Evolutionary conservation across 129 eudicot genomes (phyloP).

Genomic region (Sambucus nigra): DNA sequence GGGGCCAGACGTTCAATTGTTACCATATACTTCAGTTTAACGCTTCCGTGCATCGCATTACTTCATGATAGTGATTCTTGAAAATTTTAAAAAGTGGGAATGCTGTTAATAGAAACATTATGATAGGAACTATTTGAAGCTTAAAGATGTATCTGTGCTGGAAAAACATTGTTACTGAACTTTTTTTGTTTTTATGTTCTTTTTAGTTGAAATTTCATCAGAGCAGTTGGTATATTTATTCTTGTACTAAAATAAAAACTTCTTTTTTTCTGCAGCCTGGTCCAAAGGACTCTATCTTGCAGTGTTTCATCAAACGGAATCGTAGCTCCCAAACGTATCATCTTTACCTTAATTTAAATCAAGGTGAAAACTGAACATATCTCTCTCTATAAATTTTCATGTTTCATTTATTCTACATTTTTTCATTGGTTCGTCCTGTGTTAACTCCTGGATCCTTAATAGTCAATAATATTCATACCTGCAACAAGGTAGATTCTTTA

Average conservation of each 20-base stretch:
- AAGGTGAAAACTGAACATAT: conserved; percentile 31
- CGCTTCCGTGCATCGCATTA: too few species aligned
- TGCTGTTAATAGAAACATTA: too few species aligned
- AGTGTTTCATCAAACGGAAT: conserved; percentile 73
- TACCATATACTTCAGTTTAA: too few species aligned
- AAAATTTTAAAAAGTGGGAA: too few species aligned
- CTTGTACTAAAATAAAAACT: not conserved
- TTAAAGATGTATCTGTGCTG: not conserved
- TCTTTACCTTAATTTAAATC: conserved; percentile 60
- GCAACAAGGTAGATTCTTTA: not conserved
- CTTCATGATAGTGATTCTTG: too few species aligned
- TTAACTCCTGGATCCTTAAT: not conserved
- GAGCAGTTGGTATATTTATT: not conserved
- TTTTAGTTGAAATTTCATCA: not conserved
- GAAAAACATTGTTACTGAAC: not conserved
- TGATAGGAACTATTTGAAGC: not conserved
- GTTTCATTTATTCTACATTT: not conserved
- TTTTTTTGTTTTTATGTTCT: not conserved
- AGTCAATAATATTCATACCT: too few species aligned
- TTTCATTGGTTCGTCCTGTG: not conserved
- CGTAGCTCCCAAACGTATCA: conserved; percentile 60
- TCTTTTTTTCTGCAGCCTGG: conserved; percentile 71
- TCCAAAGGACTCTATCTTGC: conserved; percentile 60
- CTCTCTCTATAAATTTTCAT: not conserved
- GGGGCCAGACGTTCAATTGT: too few species aligned